Evolutionary conservation across 176 grass and related monocot genomes (phyloP), one percentile per base, ranked within the genome.

Genomic region (Carex cristatella): DNA sequence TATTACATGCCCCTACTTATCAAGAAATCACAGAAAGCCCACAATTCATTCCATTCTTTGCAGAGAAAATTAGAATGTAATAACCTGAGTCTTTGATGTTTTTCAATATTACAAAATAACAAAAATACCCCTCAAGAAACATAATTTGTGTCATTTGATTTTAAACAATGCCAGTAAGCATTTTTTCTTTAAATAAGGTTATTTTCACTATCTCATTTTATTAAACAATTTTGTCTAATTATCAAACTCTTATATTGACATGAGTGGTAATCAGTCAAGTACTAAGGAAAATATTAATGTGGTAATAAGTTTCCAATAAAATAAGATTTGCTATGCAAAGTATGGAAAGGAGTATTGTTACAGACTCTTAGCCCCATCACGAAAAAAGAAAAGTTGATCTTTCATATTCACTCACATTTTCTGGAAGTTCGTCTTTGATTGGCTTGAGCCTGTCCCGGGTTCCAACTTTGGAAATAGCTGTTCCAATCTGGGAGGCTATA

Each of bases 401-500:
- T 23, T 23, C 23, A 23, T 23, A 23, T 23, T 23, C 31, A 74
- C 30, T 90, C 73, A 98, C 93, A 81, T 87, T 92, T 82, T 95
- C 95, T 78, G 91, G 88, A 65, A 98, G 68, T 85, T 93, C 91
- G 0, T 98, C 95, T 88, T 98, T 98, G 55, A 95, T 92, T 61
- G 90, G 95, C 83, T 90, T 98, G 80, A 98, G 5, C 76, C 72
- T 86, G 1, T 95, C 93, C 14, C 48, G 57, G 72, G 92, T 89
- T 88, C 93, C 95, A 83, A 95, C 81, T 81, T 95, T 98, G 77
- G 88, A 54, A 72, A 95, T 89, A 33, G 93, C 91, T 71, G 49
- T 44, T 78, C 30, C 75, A 44, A 98, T 91, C 69, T 90, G 85
- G 27, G 87, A 89, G 81, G 88, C 88, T 88, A 92, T 90, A 60